Evolutionary conservation across 441 rosid species (phyloP).

Genomic region (Populus trichocarpa): DNA sequence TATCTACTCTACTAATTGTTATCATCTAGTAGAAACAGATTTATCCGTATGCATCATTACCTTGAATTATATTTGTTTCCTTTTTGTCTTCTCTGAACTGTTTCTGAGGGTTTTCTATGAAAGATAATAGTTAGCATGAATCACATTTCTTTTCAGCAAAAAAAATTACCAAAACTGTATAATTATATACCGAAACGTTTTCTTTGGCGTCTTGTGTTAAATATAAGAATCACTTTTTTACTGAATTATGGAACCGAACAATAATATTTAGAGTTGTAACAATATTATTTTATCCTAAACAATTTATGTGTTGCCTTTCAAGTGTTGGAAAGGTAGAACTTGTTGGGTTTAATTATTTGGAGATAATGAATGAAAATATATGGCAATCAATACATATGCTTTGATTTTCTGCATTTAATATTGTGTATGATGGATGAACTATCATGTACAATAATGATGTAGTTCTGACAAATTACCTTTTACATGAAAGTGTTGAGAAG

Average conservation of each 20-base stretch:
- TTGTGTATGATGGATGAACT: not conserved
- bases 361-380: not conserved
- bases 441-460: not conserved
- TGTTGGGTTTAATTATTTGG: not conserved
- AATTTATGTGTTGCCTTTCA: not conserved
- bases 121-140: not conserved
- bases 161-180: too few species aligned
- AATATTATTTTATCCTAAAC: not conserved
- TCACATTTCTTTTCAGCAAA: not conserved
- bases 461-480: slow-evolving; percentile 25
- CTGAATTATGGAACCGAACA: not conserved
- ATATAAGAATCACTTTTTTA: not conserved
- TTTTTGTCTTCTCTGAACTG: too few species aligned
- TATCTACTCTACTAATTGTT: not conserved
- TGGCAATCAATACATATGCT: not conserved
- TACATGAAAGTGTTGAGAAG: slow-evolving; percentile 70
- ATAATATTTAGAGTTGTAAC: not conserved
- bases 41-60: not conserved
- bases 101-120: not conserved
- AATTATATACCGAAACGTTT: not conserved
- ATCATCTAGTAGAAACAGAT: not conserved
- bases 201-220: not conserved
- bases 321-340: not conserved
- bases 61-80: not conserved
- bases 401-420: not conserved